phyloP scores from a whole-genome alignment of 768 basidiomycete species.

The Mycena chlorophos region DNA sequence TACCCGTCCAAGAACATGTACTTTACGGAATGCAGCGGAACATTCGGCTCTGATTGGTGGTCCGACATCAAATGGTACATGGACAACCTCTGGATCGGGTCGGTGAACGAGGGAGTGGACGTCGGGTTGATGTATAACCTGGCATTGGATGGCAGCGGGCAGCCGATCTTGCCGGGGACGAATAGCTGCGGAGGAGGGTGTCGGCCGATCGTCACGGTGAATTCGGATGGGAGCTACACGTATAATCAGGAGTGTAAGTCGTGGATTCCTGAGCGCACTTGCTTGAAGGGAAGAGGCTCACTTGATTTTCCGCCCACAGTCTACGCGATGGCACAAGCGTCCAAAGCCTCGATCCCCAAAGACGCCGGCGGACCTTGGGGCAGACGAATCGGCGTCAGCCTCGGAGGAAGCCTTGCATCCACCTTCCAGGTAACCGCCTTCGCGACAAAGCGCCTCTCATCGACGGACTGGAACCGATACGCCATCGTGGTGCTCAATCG shows the following conservation, averaged over 20 bases:
- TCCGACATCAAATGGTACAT: slow-evolving; percentile 78
- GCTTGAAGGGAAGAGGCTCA: too few species aligned
- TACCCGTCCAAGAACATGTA: slow-evolving; percentile 13
- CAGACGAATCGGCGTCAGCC: slow-evolving; percentile 64
- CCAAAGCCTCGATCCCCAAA: slow-evolving; percentile 72
- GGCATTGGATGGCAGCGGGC: slow-evolving; percentile 57
- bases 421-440: slow-evolving; percentile 65
- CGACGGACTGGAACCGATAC: slow-evolving; percentile 62
- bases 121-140: slow-evolving; percentile 75
- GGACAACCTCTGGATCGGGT: slow-evolving; percentile 44
- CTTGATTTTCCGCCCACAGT: slow-evolving; percentile 28
- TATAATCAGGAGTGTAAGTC: slow-evolving; percentile 66
- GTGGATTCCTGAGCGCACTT: too few species aligned
- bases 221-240: slow-evolving; percentile 59
- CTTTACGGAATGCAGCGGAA: slow-evolving; percentile 20
- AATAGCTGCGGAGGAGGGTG: slow-evolving; percentile 66
- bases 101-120: slow-evolving; percentile 39
- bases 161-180: slow-evolving; percentile 64
- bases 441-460: slow-evolving; percentile 54
- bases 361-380: slow-evolving; percentile 71
- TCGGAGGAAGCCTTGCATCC: slow-evolving; percentile 56
- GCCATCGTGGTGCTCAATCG: slow-evolving; percentile 76
- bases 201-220: slow-evolving; percentile 66
- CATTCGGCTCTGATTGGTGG: slow-evolving; percentile 67
- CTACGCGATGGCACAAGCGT: slow-evolving; percentile 73